Base-by-base conservation (phyloP, 192 early-diverging fungal genomes). In the Coemansia asiatica region DNA sequence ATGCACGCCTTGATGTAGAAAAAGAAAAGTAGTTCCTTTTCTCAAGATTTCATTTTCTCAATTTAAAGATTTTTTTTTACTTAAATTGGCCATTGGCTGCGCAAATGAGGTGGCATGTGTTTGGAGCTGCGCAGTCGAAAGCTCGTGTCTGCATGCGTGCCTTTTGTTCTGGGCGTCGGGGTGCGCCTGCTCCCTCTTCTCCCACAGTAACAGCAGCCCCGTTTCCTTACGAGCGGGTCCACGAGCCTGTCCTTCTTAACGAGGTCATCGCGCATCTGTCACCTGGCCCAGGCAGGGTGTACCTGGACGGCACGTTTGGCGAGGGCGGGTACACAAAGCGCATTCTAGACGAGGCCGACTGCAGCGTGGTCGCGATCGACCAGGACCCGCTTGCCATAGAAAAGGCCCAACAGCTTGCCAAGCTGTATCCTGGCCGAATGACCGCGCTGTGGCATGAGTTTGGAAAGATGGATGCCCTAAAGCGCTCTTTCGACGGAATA, bases 281-380 rank as follows among this genome's bases (percentile, higher is more conserved):
- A 15, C 86, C 87, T 13, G 54, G 56, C n/a, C 4, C 57, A 7
- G 81, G 81, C 25, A 70, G 55, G 15, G 36, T 83, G 19, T 90
- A 88, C 31, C 74, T 85, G 47, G 91, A 92, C 66, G 85, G 85
- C 15, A 92, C 90, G 4, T 92, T 90, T 81, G 91, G 90, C 19
- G 81, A 86, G 27, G 90, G 90, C 47, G 89, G 89, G 16, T 90
- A 93, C 67, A 89, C 90, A 13, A 69, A 80, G 36, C 81, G 79
- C 2, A 66, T 93, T 22, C 80, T 93, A 1, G 89, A 87, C 86
- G 63, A 58, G 27, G 79, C 76, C 31, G 70, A 81, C 62, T 87
- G 87, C 62, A 75, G 63, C 28, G 89, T 92, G 5, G 70, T 90
- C 10, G 90, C 89, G 2, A 59, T 92, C 21, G 90, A 92, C 60